phyloP scores from a whole-genome alignment of 345 rosid species.

The Raphanus raphanistrum region DNA sequence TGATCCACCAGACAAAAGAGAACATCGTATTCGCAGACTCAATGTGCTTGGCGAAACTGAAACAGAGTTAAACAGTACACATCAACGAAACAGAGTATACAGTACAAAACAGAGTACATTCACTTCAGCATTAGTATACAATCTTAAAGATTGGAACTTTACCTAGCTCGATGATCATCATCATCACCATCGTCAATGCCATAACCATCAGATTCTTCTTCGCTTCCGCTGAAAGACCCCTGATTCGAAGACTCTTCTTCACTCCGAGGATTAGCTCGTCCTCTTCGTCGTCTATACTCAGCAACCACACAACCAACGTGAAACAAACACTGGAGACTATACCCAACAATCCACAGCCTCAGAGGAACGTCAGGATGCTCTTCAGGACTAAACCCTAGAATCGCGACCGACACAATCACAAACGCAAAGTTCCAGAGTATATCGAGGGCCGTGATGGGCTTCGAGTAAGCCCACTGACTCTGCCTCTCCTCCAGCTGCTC shows the following conservation, averaged over 20 bases:
- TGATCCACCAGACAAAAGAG: slow-evolving; percentile 85
- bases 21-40: slow-evolving; percentile 85
- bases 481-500: slow-evolving; percentile 91
- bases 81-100: background rate
- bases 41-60: slow-evolving; percentile 35
- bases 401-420: slow-evolving; percentile 48
- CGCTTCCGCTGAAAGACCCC: slow-evolving; percentile 38
- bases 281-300: slow-evolving; percentile 61
- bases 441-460: slow-evolving; percentile 67
- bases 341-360: slow-evolving; percentile 73
- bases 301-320: slow-evolving; percentile 60
- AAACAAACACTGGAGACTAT: slow-evolving; percentile 62
- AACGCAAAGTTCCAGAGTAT: slow-evolving; percentile 68
- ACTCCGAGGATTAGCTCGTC: slow-evolving; percentile 30
- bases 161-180: slow-evolving; percentile 59
- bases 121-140: slow-evolving; percentile 1
- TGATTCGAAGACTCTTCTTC: slow-evolving; percentile 28
- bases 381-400: slow-evolving; percentile 48
- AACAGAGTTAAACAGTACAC: background rate
- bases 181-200: slow-evolving; percentile 36
- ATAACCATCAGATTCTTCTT: slow-evolving; percentile 43
- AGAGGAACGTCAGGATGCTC: slow-evolving; percentile 69
- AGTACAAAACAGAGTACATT: background rate
- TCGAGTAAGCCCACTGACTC: slow-evolving; percentile 77
- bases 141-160: background rate